These are phyloP conservation scores for Phytophthora rubi DNA, from an alignment of 352 stramenopile species.

Conservation along the genomic window DNA sequence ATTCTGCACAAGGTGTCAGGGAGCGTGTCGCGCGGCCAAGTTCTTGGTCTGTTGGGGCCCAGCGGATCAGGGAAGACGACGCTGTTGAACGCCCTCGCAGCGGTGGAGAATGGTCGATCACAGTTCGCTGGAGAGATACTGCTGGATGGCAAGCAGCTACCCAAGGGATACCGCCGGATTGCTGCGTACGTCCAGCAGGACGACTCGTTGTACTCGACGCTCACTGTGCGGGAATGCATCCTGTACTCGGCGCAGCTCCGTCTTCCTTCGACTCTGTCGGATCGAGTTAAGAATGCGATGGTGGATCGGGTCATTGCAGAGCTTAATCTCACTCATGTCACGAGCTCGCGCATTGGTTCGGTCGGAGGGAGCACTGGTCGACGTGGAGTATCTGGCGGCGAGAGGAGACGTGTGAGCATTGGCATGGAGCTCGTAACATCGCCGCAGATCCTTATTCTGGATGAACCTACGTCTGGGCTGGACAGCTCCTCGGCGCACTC, in stretches of 20 bases:
- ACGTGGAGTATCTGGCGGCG: constrained; percentile 92
- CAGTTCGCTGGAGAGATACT: constrained; percentile 55
- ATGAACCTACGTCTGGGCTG: constrained; percentile 92
- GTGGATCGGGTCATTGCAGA: constrained; percentile 67
- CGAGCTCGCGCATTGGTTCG: constrained; percentile 57
- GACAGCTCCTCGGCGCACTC: constrained; percentile 89
- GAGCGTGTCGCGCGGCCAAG: constrained; percentile 51
- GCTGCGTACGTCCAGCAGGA: constrained; percentile 88
- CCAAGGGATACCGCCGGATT: constrained; percentile 64
- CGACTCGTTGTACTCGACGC: constrained; percentile 70
- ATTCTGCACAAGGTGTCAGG: constrained; percentile 69
- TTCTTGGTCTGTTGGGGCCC: constrained; percentile 69
- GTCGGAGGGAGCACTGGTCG: constrained; percentile 24
- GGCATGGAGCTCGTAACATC: constrained; percentile 92
- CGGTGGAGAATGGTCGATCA: constrained; percentile 65
- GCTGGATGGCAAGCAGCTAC: constrained; percentile 59
- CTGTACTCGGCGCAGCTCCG: constrained; percentile 75
- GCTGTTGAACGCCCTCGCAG: constrained; percentile 69
- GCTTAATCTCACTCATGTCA: constrained; percentile 68
- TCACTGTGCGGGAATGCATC: constrained; percentile 84
- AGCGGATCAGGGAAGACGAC: constrained; percentile 82
- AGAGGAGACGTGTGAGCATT: constrained; percentile 92
- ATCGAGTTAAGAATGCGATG: constrained; percentile 63
- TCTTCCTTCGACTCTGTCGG: constrained; percentile 47
- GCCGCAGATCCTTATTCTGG: constrained; percentile 82